Evolutionary conservation across 176 grass and related monocot genomes (phyloP), one percentile per base, ranked within the genome.

Genomic region (Pontederia paniculata): DNA sequence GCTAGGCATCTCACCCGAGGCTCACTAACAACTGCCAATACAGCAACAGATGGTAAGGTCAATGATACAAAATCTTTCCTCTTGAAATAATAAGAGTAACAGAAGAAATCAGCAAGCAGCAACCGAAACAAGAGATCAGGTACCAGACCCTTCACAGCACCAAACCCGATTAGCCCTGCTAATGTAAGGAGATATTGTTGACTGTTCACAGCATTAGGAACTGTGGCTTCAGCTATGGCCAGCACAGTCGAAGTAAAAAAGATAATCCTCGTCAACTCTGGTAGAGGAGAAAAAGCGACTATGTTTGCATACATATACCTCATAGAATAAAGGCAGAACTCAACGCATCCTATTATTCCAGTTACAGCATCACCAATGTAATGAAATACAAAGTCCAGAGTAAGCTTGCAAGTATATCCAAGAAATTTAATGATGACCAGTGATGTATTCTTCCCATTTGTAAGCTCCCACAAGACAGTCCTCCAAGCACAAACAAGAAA

Each of bases 401-500:
- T 5, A 48, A 60, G 28, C 42, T 72, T 72, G 56, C 45, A 41
- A 5, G 44, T 13, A 25, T 72, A 72, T 16, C 23, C 13, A 12
- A 62, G 13, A 17, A 72, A 72, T 21, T 5, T 25, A 15, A 44
- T 54, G 48, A 62, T 13, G 12, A 23, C 47, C 21, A 52, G 10
- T 14, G 41, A 12, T 14, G 46, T 17, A 11, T 53, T 72, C 58
- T 60, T 61, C 69, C 69, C 60, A 44, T 72, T 72, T 43, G 55
- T 15, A 13, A 72, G 57, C 44, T 72, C 69, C 69, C 69, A 72
- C 17, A 72, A 61, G 18, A 61, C 57, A 23, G 69, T 61, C 48
- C 47, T 46, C 69, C 69, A 72, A 62, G 69, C 69, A 72, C 61
- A 72, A 53, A 72, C 57, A 61, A 61, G 69, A 61, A 72, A 72